Conservation (phyloP, 345 rosid genomes). For the Adansonia digitata region DNA sequence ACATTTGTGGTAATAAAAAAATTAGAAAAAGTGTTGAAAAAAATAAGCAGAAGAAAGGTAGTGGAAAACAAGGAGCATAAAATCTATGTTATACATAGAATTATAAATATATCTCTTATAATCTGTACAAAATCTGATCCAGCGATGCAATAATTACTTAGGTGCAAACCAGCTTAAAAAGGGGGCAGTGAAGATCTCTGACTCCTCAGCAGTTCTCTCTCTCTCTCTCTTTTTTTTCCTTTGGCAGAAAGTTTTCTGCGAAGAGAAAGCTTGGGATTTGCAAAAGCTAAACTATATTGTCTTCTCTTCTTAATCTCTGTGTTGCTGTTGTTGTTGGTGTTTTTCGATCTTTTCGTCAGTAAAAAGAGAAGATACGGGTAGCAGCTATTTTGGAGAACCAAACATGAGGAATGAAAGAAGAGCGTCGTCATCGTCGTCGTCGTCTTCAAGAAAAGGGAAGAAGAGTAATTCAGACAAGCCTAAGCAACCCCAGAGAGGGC, state of each 20-base stretch:
- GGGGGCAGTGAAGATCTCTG: conserved; percentile 40
- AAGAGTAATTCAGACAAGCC: conserved; percentile 69
- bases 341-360: background rate
- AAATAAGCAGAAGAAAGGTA: conserved; percentile 16
- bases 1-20: conserved; percentile 7
- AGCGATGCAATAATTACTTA: conserved; percentile 79
- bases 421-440: conserved; percentile 26
- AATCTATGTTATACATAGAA: conserved; percentile 55
- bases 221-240: background rate
- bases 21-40: conserved; percentile 11
- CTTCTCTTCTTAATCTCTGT: background rate
- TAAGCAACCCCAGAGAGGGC: conserved; percentile 95
- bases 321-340: background rate
- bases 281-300: conserved; percentile 11
- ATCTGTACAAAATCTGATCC: conserved; percentile 82
- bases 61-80: conserved; percentile 35
- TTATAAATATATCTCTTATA: conserved; percentile 31
- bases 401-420: conserved; percentile 50
- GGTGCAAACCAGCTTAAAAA: conserved; percentile 40
- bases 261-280: conserved; percentile 24
- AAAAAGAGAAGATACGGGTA: conserved; percentile 48
- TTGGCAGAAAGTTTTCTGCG: conserved; percentile 13
- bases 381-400: conserved; percentile 69
- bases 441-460: conserved; percentile 67
- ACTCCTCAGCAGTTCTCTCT: conserved; percentile 23